Conservation (phyloP, 164 flowering plant species). For the Vitis labrusca region DNA sequence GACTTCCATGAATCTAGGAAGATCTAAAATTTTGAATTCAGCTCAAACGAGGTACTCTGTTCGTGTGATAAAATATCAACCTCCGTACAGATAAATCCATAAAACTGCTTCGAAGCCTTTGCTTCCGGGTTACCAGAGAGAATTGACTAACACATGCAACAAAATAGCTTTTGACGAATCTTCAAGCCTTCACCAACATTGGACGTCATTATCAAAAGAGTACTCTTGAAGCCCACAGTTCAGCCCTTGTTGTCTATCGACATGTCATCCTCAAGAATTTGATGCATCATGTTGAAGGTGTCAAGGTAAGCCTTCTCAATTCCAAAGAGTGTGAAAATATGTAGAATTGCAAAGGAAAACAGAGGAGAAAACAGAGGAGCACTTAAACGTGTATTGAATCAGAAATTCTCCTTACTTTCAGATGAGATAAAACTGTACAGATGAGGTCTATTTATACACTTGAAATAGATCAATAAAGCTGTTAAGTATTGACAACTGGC, state of each 20-base stretch:
- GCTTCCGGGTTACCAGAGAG: background rate
- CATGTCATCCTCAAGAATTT: slow-evolving; percentile 84
- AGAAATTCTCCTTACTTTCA: no score
- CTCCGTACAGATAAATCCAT: background rate
- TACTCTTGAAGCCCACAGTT: slow-evolving; percentile 86
- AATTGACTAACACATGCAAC: background rate
- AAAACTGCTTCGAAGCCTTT: background rate
- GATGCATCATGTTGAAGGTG: slow-evolving; percentile 95
- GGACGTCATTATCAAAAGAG: slow-evolving; percentile 86
- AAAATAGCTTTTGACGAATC: background rate
- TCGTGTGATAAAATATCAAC: background rate
- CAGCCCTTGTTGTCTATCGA: slow-evolving; percentile 86
- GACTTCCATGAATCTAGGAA: background rate
- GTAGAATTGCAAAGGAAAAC: no score
- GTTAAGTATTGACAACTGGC: no score
- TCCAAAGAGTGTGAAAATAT: slow-evolving; percentile 23
- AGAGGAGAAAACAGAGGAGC: no score
- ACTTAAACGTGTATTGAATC: no score
- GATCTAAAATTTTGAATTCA: background rate
- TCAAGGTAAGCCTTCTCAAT: slow-evolving; percentile 96
- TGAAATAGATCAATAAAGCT: no score
- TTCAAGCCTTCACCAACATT: slow-evolving; percentile 46
- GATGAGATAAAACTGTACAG: no score
- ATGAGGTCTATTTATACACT: no score
- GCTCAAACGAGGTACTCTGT: background rate